Base-by-base conservation (phyloP, 495 filamentous ascomycete genomes). In the Talaromyces adpressus region DNA sequence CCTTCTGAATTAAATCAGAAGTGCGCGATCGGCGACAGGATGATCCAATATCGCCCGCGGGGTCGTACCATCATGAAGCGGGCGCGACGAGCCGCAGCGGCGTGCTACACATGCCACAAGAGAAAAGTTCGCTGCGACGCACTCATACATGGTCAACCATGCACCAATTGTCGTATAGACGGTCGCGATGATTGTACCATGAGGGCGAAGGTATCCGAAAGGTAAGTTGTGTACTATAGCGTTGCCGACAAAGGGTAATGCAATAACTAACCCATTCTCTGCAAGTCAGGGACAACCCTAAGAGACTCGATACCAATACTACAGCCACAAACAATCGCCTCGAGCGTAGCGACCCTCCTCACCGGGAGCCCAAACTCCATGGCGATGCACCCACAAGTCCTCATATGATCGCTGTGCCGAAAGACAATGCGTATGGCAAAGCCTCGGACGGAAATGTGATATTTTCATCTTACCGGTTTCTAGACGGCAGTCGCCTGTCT, bases 111-210 rank as follows among this genome's bases (percentile, higher is more conserved):
- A 66, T 83, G 79, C 58, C 74, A 79, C 53, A 73, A 77, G 63
- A 73, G 80, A n/a, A 81, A 82, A 64, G 79, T 83, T 30, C 76
- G 80, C 45, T 83, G 80, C 63, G 80, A 83, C 61, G 78, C 80
- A 9, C 77, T 77, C 2, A 77, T 81, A 29, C 70, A 75, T 9
- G 79, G 79, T 0, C 70, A 72, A 57, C 79, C 80, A 8, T 83
- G 79, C 66, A 81, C 80, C 65, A 79, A 81, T 49, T 83, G 80
- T 64, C 77, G 63, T 63, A 79, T 71, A 69, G 78, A 72, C 60
- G 77, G 72, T 65, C 76, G 66, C 68, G 73, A 16, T 63, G 72
- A 71, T 65, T 82, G 80, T 72, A 65, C 73, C 61, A 47, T 75
- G 57, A 65, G 70, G 18, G 52, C 59, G 5, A 70, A 68, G 47